Conservation (phyloP, 805 yeast genomes). For the Tetrapisispora iriomotensis region DNA sequence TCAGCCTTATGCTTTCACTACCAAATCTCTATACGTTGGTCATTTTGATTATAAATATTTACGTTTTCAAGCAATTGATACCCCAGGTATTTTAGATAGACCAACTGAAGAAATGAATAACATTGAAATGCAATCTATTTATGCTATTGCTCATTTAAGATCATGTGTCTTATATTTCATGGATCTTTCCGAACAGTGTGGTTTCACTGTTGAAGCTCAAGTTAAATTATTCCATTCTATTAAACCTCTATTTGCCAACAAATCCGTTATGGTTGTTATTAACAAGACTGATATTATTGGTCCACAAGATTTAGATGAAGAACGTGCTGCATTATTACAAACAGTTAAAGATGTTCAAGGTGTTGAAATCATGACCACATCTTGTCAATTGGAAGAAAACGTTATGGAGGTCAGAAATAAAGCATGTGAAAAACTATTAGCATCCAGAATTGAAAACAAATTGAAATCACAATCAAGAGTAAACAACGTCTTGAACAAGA, state of each 20-base stretch:
- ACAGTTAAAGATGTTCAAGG: constrained; percentile 59
- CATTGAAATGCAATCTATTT: constrained; percentile 98
- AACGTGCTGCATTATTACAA: constrained; percentile 60
- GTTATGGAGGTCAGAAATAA: constrained; percentile 92
- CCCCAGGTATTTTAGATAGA: constrained; percentile 97
- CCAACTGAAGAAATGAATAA: constrained; percentile 99
- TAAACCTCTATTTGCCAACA: constrained; percentile 94
- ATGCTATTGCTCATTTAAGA: constrained; percentile 96
- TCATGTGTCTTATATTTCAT: constrained; percentile 94
- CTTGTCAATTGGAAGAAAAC: constrained; percentile 90
- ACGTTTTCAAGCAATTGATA: constrained; percentile 97
- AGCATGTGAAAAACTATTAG: constrained; percentile 93
- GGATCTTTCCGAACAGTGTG: constrained; percentile 99
- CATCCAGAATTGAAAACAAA: constrained; percentile 94
- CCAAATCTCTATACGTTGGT: constrained; percentile 94
- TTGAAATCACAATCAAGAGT: constrained; percentile 87
- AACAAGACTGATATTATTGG: constrained; percentile 89
- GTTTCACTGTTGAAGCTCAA: constrained; percentile 94
- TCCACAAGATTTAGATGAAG: constrained; percentile 73
- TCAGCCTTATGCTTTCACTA: constrained; percentile 98
- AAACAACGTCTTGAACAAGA: constrained; percentile 81
- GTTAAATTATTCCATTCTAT: constrained; percentile 94
- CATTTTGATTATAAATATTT: constrained; percentile 97
- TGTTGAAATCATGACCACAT: constrained; percentile 86
- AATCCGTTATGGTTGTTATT: constrained; percentile 89